Evolutionary conservation across 495 filamentous ascomycete genomes (phyloP).

Genomic region (Cairneyella variabilis): DNA sequence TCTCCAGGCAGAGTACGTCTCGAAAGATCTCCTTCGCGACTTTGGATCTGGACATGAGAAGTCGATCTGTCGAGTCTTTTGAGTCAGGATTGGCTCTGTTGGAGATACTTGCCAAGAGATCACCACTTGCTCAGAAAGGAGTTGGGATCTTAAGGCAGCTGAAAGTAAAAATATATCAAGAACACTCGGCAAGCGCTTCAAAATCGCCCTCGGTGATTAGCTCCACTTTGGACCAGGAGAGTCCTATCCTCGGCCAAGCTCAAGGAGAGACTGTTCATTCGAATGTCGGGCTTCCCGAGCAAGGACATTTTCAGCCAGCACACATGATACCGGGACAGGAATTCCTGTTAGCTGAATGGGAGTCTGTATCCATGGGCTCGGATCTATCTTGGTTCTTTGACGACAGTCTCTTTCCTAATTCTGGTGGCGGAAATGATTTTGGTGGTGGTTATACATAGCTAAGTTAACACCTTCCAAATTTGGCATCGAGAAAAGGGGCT

Average conservation of each 20-base stretch:
- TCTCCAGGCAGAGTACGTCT: neutral
- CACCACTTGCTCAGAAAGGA: neutral
- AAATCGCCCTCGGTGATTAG: neutral
- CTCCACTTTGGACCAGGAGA: too few relatives aligned
- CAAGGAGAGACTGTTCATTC: too few relatives aligned
- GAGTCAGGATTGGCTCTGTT: neutral
- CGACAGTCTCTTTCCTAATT: neutral
- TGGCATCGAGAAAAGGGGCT: too few relatives aligned
- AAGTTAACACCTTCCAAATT: too few relatives aligned
- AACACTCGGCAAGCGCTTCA: neutral
- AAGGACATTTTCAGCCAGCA: too few relatives aligned
- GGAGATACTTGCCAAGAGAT: neutral
- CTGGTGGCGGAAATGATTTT: neutral
- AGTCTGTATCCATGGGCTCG: neutral
- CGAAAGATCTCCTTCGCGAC: neutral
- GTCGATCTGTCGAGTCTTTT: neutral
- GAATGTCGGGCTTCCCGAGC: too few relatives aligned
- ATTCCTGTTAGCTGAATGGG: neutral
- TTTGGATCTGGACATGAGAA: neutral
- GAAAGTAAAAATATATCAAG: neutral
- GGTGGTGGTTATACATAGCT: neutral
- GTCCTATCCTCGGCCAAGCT: too few relatives aligned
- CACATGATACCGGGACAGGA: neutral
- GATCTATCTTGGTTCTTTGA: slow-evolving; percentile 3
- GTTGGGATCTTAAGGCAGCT: neutral